Percentiles rank a stretch among this genome's conserved stretches.
phyloP scores from a whole-genome alignment of 2,329 filamentous ascomycete species.

The Orbilia javanica region DNA sequence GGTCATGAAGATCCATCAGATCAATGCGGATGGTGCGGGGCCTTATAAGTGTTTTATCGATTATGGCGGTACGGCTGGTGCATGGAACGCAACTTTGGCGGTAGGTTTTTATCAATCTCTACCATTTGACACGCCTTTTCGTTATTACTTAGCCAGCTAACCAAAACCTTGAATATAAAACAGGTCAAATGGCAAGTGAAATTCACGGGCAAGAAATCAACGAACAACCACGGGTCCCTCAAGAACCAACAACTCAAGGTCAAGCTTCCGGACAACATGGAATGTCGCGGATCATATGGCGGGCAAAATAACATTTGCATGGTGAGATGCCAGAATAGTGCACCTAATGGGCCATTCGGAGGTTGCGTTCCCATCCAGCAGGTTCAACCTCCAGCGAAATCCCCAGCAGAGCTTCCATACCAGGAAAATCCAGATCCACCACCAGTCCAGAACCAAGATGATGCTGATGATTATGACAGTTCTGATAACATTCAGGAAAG shows the following conservation, averaged over 20 bases:
- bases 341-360: neutral
- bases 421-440: neutral
- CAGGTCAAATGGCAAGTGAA: conserved; percentile 8
- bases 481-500: neutral
- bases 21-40: conserved; percentile 20
- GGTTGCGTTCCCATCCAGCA: neutral
- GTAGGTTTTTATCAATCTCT: neutral
- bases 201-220: neutral
- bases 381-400: neutral
- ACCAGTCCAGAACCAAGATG: neutral
- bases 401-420: neutral
- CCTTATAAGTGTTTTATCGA: conserved; percentile 69
- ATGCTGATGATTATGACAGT: neutral
- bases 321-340: neutral
- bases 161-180: neutral
- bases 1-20: neutral
- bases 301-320: neutral
- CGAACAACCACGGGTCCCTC: neutral
- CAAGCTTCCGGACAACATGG: conserved; percentile 7
- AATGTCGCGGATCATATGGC: neutral
- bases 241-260: conserved; percentile 8
- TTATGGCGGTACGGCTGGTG: conserved; percentile 71
- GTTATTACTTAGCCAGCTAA: neutral
- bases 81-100: conserved; percentile 40
- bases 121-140: neutral